A percentile compares a stretch with the other conserved stretches of the same genome.
Conservation (phyloP, 2,329 filamentous ascomycete species). For the Trichoderma breve region DNA sequence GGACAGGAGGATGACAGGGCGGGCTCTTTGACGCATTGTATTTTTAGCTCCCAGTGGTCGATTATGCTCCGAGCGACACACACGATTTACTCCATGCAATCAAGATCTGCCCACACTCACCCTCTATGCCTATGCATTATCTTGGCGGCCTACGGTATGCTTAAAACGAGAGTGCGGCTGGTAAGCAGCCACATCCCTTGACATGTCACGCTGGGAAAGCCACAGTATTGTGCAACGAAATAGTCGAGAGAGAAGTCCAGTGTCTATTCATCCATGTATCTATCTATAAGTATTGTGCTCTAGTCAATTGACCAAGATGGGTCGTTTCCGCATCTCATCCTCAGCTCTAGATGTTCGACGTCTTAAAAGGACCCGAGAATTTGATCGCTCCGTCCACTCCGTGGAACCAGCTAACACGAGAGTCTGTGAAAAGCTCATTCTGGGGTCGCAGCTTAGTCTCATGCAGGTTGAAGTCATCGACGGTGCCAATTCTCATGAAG, state of each 20-base stretch:
- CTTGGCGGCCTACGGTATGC: not conserved
- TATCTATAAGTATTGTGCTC: not conserved
- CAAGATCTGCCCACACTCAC: not conserved
- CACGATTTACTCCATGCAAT: too few species aligned
- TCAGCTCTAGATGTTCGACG: not conserved
- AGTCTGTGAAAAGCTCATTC: not conserved
- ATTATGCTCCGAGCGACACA: not conserved
- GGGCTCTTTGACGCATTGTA: not conserved
- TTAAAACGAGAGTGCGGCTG: not conserved
- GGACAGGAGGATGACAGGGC: not conserved
- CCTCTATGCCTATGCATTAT: not conserved
- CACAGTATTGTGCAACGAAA: not conserved
- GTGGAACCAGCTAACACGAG: slow-evolving; percentile 8
- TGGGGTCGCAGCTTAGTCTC: slow-evolving; percentile 3
- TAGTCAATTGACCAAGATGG: not conserved
- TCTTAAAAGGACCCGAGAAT: not conserved
- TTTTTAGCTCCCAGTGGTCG: not conserved
- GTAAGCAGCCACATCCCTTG: not conserved
- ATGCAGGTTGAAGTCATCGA: slow-evolving; percentile 10
- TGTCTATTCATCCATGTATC: not conserved
- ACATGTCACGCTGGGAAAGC: not conserved
- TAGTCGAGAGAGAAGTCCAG: not conserved
- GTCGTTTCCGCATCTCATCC: not conserved
- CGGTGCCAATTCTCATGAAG: slow-evolving; percentile 14
- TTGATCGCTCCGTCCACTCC: not conserved